These are phyloP conservation scores for Kuraishia ogatae DNA, from an alignment of 805 yeast genomes.

Conservation along the genomic window DNA sequence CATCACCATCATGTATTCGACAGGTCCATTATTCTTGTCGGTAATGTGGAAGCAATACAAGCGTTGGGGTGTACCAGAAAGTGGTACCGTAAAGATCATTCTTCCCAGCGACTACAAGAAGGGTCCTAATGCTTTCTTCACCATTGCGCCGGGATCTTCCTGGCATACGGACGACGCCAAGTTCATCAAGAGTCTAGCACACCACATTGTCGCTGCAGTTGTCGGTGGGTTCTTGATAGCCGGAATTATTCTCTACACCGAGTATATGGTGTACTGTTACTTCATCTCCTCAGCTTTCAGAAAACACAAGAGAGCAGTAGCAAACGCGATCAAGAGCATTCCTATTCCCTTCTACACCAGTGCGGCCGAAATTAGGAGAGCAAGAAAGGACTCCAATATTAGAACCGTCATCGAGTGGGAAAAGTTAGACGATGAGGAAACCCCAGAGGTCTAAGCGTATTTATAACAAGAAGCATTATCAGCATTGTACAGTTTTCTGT, in stretches of 20 bases:
- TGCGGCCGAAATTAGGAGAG: constrained; percentile 22
- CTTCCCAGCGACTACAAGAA: constrained; percentile 67
- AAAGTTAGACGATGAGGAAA: constrained; percentile 1
- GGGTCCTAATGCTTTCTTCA: constrained; percentile 54
- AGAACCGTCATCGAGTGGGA: constrained; percentile 17
- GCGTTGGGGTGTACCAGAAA: constrained; percentile 65
- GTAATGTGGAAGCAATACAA: constrained; percentile 84
- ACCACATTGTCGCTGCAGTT: constrained; percentile 67
- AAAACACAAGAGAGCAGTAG: constrained; percentile 12
- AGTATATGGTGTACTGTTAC: constrained; percentile 34
- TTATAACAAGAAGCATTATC: background rate
- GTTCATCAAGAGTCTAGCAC: constrained; percentile 62
- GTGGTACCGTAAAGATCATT: constrained; percentile 59
- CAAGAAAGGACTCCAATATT: constrained; percentile 49
- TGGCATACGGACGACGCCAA: constrained; percentile 91
- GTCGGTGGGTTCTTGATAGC: constrained; percentile 61
- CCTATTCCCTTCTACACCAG: constrained; percentile 6
- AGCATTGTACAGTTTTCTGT: background rate
- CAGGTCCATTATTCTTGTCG: constrained; percentile 84
- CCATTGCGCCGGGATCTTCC: constrained; percentile 74
- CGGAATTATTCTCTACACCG: constrained; percentile 32
- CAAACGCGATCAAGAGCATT: constrained; percentile 14
- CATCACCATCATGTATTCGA: constrained; percentile 85
- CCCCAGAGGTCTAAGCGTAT: background rate
- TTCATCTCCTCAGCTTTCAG: constrained; percentile 15